Base-by-base conservation (phyloP, 106 monocot genomes). In the Allium fistulosum region DNA sequence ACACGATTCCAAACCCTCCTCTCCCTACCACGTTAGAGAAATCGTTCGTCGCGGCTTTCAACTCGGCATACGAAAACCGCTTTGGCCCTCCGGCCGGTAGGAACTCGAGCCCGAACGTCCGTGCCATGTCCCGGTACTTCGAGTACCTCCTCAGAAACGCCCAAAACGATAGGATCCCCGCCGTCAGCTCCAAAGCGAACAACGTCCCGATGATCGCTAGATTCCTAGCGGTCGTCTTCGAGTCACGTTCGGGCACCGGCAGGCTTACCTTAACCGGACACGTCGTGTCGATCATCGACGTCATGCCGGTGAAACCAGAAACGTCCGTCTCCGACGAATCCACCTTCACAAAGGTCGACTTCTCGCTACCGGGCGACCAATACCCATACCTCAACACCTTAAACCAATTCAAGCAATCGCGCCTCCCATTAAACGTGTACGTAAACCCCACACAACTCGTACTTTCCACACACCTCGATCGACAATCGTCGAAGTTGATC, bases 51-150 rank as follows among this genome's bases (percentile, higher is more conserved):
- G 85, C 85, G 2, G 75, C 72, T 64, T 79, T 76, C 7, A 91
- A 74, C 78, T 83, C 90, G 10, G 73, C 76, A 46, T 79, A 80
- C 13, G 82, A 75, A 78, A 92, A 83, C 9, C 84, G 46, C 58
- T 80, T 79, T 6, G 84, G 85, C 16, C 88, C 81, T 9, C 93
- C 88, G 8, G 68, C 74, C 0, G 93, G 86, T 49, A 88, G 67
- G 68, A 73, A 67, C 74, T 93, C 93, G 0, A 88, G 57, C 11
- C 93, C 88, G 7, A 93, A 76, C 3, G 76, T 77, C 17, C 81
- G 80, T 5, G 93, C 88, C 88, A 93, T 88, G 75, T 93, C 86
- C 6, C 81, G 48, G 70, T 93, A 89, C 79, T 83, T 81, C 18
- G 93, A 86, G 70, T 86, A 93, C 71, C 71, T 81, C 59, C 74